Evolutionary conservation across 1,139 yeast genomes (phyloP).

Genomic region (Wickerhamomyces sp.): DNA sequence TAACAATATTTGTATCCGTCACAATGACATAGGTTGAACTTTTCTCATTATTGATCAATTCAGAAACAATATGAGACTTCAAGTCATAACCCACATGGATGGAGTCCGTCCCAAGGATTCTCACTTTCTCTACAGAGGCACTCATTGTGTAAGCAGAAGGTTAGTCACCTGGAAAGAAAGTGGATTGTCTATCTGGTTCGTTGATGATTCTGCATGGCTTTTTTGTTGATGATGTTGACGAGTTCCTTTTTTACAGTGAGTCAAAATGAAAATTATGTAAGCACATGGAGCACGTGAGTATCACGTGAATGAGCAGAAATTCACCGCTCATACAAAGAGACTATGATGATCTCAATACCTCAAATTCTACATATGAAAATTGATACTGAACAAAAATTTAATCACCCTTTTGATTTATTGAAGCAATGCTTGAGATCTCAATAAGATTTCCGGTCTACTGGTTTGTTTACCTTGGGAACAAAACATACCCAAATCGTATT

Average conservation of each 20-base stretch:
- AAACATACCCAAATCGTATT: too few relatives aligned
- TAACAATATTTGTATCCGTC: conserved; percentile 78
- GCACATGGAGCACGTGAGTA: background rate
- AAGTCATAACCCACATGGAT: conserved; percentile 91
- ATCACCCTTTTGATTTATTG: too few relatives aligned
- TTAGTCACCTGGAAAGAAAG: background rate
- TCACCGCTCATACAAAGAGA: background rate
- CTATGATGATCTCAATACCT: too few relatives aligned
- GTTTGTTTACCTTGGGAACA: too few relatives aligned
- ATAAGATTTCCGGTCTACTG: too few relatives aligned
- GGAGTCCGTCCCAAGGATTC: conserved; percentile 74
- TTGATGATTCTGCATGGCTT: too few relatives aligned
- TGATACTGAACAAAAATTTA: too few relatives aligned
- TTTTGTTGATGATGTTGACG: too few relatives aligned
- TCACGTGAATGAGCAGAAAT: background rate
- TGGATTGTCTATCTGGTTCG: background rate
- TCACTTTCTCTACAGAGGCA: conserved; percentile 39
- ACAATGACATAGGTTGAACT: conserved; percentile 91
- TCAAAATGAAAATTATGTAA: background rate
- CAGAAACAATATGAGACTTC: conserved; percentile 68
- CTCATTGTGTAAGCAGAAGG: conserved; percentile 2
- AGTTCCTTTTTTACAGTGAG: background rate
- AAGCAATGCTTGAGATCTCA: too few relatives aligned
- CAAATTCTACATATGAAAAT: too few relatives aligned
- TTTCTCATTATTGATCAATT: conserved; percentile 54